A percentile compares a stretch with the other conserved stretches of the same genome.
phyloP scores from a whole-genome alignment of 2,329 filamentous ascomycete genomes.

The Talaromyces verruculosus region DNA sequence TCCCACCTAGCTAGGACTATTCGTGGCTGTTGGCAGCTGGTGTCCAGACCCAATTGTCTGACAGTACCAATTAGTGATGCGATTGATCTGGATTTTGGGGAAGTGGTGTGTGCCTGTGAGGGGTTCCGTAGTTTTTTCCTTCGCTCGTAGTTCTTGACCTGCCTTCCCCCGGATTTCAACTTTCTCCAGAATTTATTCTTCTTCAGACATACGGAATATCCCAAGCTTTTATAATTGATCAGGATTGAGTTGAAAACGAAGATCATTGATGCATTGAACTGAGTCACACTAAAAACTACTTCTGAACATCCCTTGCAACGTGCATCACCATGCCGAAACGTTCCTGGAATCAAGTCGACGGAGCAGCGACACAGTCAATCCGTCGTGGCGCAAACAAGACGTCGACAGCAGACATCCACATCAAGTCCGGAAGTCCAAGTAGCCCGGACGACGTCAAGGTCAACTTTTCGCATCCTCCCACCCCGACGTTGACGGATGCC shows the following conservation, averaged over 20 bases:
- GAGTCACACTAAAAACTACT: not conserved
- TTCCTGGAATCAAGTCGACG: constrained; percentile 20
- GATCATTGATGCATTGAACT: not conserved
- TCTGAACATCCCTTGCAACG: not conserved
- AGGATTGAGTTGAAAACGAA: not conserved
- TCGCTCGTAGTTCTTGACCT: not conserved
- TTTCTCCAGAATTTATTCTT: constrained; percentile 3
- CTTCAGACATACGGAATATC: not conserved
- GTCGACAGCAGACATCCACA: not conserved
- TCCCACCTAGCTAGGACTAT: not conserved
- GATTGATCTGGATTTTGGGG: constrained; percentile 1
- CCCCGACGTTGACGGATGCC: constrained; percentile 19
- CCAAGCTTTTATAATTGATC: not conserved
- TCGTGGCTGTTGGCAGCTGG: not conserved
- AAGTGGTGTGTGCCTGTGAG: not conserved
- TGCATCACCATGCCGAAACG: constrained; percentile 21
- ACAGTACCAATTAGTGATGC: not conserved
- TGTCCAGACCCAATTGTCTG: constrained; percentile 1
- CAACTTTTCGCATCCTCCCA: constrained; percentile 19
- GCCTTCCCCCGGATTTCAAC: not conserved
- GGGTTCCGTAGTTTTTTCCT: not conserved
- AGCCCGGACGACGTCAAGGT: constrained; percentile 17
- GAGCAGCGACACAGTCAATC: constrained; percentile 15
- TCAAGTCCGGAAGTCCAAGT: constrained; percentile 18
- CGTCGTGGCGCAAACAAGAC: constrained; percentile 14